Percentiles rank a stretch among this genome's conserved stretches.
Conservation (phyloP, 176 grass and related monocot species). For the Saccharum spontaneum region DNA sequence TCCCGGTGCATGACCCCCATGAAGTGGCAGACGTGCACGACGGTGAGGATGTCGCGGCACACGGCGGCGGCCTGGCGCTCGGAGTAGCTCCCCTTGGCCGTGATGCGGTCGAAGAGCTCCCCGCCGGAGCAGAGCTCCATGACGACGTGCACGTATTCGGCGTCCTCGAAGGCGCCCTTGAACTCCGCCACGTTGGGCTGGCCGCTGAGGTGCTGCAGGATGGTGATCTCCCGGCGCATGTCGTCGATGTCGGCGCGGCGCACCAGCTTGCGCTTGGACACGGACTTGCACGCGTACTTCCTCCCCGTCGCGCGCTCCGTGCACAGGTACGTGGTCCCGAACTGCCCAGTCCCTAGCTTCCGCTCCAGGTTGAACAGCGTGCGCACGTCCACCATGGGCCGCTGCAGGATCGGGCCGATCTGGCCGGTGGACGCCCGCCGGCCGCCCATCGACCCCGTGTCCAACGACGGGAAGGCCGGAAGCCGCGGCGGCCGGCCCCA, state of each 20-base stretch:
- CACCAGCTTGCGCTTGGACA: slow-evolving; percentile 82
- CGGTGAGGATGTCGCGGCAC: slow-evolving; percentile 62
- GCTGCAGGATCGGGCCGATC: slow-evolving; percentile 42
- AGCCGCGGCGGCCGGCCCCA: neutral
- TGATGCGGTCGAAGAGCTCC: slow-evolving; percentile 93
- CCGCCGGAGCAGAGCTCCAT: slow-evolving; percentile 95
- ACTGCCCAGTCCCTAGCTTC: slow-evolving; percentile 77
- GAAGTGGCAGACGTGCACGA: slow-evolving; percentile 88
- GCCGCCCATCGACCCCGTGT: neutral
- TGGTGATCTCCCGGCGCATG: slow-evolving; percentile 81
- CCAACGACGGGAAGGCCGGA: slow-evolving; percentile 16
- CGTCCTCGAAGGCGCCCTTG: slow-evolving; percentile 85
- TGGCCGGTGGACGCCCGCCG: neutral
- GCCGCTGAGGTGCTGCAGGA: slow-evolving; percentile 90
- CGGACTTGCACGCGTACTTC: slow-evolving; percentile 86
- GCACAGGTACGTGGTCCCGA: slow-evolving; percentile 86
- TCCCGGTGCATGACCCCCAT: slow-evolving; percentile 93
- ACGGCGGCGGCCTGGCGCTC: slow-evolving; percentile 70
- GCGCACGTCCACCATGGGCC: slow-evolving; percentile 54
- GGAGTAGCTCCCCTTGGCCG: slow-evolving; percentile 55
- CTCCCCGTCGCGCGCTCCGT: slow-evolving; percentile 54
- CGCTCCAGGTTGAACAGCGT: slow-evolving; percentile 57
- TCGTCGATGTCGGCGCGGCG: slow-evolving; percentile 63
- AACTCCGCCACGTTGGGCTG: slow-evolving; percentile 87
- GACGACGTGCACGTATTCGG: slow-evolving; percentile 62